These are phyloP conservation scores for Aureobasidium zeae DNA, from an alignment of 2,329 filamentous ascomycete species.

Conservation along the genomic window DNA sequence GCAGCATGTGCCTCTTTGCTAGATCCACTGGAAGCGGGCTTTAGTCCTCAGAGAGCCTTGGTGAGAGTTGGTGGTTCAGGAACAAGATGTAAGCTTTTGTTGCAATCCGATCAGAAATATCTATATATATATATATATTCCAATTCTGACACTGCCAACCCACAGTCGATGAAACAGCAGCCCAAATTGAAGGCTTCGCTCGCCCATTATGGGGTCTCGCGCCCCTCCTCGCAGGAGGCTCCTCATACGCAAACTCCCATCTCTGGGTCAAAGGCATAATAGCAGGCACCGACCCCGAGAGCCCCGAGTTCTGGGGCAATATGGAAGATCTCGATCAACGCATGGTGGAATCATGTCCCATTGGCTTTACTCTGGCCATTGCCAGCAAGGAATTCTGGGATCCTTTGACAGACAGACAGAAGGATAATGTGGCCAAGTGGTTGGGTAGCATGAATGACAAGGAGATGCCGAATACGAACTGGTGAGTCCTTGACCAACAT, in stretches of 20 bases:
- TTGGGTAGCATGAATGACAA: slow-evolving; percentile 71
- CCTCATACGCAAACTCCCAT: slow-evolving; percentile 52
- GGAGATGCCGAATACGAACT: slow-evolving; percentile 59
- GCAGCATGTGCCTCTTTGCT: slow-evolving; percentile 45
- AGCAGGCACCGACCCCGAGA: slow-evolving; percentile 60
- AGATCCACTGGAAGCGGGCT: slow-evolving; percentile 61
- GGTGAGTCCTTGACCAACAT: no score
- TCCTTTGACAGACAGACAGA: slow-evolving; percentile 52
- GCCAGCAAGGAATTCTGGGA: slow-evolving; percentile 57
- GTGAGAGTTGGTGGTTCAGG: slow-evolving; percentile 62
- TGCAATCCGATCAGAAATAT: no score
- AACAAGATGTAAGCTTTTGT: slow-evolving; percentile 53
- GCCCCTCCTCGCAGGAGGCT: slow-evolving; percentile 59
- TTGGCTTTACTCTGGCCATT: slow-evolving; percentile 66
- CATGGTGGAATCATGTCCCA: slow-evolving; percentile 77
- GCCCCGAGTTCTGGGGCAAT: slow-evolving; percentile 66
- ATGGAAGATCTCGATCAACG: slow-evolving; percentile 69
- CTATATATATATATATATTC: no score
- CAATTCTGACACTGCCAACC: background rate
- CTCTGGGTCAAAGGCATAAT: slow-evolving; percentile 63
- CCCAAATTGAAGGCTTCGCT: slow-evolving; percentile 67
- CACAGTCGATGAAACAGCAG: slow-evolving; percentile 62
- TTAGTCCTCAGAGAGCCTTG: slow-evolving; percentile 56
- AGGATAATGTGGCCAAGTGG: slow-evolving; percentile 60
- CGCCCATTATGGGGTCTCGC: slow-evolving; percentile 69